Base-by-base conservation (phyloP, 257 asterid genomes). In the Gentiana dahurica region DNA sequence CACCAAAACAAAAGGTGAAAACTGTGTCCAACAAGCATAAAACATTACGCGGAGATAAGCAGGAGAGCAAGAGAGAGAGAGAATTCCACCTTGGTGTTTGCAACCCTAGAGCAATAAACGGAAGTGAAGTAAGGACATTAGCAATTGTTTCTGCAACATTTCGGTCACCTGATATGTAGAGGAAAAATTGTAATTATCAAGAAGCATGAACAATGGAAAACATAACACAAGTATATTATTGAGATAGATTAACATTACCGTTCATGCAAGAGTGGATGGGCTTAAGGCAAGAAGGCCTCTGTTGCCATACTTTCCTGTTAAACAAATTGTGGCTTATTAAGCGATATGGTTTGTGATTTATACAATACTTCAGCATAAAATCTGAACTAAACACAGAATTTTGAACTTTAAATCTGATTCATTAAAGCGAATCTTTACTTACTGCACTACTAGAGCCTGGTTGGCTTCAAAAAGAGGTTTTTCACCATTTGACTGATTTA, bases 41-140 rank as follows among this genome's bases (percentile, higher is more conserved):
- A 41, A 39, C 58, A 41, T 5, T 37, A n/a, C 33, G 62, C 49
- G 71, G 47, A 43, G 68, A 34, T 13, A 55, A 59, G 49, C 51
- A 39, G 24, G 24, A 24, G 24, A 24, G 24, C 24, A 24, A 24
- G 24, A 24, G 24, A 24, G 24, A 24, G 24, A 54, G 46, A 57
- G 32, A 44, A 38, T 74, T 68, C 10, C 57, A 79, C 97, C 95
- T 83, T 10, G 97, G 91, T 49, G 89, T 73, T 59, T 79, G 94
- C 62, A 89, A 68, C 53, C 97, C 97, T 41, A 89, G 84, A 44
- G 78, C 91, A 65, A 89, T 73, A 67, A 89, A 89, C 51, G 97
- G 97, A 68, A 89, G 82, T 51, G 97, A 89, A 48, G 97, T 89
- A 60, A 89, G 83, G 63, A 89, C 94, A 71, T 89, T 89, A 12